phyloP scores from a whole-genome alignment of 176 grass and related monocot genomes.

The Eragrostis nindensis region DNA sequence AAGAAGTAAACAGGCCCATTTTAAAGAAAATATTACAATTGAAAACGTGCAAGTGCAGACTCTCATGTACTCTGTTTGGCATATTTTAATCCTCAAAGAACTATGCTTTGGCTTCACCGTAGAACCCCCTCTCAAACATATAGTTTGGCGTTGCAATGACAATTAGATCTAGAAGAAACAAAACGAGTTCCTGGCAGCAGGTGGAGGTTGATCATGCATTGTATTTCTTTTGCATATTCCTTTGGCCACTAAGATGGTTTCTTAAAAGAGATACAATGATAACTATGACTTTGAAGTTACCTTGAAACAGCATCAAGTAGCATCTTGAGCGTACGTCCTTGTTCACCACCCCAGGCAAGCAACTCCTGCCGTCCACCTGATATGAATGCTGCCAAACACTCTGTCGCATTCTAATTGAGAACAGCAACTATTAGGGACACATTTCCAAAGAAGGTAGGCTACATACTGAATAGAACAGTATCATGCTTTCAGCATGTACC shows the following conservation, averaged over 20 bases:
- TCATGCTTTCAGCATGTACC: constrained; percentile 51
- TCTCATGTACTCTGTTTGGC: background rate
- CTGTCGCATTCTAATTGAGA: constrained; percentile 89
- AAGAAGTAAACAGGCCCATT: constrained; percentile 16
- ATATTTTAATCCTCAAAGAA: background rate
- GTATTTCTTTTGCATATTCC: constrained; percentile 19
- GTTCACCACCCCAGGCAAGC: constrained; percentile 76
- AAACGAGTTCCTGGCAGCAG: background rate
- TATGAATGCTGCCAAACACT: constrained; percentile 90
- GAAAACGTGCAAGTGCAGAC: constrained; percentile 12
- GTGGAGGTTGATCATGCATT: background rate
- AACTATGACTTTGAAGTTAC: constrained; percentile 35
- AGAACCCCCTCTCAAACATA: constrained; percentile 15
- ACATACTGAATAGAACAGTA: constrained; percentile 5
- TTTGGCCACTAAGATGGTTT: background rate
- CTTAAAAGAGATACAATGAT: background rate
- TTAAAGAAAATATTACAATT: background rate
- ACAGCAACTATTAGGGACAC: constrained; percentile 26
- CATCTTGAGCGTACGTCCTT: constrained; percentile 65
- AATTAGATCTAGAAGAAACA: constrained; percentile 3
- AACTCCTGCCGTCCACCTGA: constrained; percentile 83
- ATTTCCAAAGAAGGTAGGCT: constrained; percentile 32
- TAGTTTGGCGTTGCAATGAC: background rate
- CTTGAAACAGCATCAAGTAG: constrained; percentile 93
- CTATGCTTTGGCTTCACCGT: background rate